Evolutionary conservation across 1,284 basidiomycete species (phyloP).

Genomic region (Sporisorium iseilematis-ciliati): DNA sequence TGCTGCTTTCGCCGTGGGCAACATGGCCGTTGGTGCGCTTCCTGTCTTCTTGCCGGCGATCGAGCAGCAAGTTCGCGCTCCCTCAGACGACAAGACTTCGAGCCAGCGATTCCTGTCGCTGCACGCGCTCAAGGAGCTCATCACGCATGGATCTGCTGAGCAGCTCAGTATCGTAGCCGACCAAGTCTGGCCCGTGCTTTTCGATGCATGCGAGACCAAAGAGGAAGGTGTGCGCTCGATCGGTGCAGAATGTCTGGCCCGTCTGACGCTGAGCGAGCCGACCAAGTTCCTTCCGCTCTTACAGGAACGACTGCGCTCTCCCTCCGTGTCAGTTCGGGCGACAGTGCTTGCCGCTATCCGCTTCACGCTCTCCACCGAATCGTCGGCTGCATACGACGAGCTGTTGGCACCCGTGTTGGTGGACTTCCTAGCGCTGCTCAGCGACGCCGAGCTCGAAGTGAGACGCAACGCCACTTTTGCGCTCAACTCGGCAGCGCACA

Average conservation of each 20-base stretch:
- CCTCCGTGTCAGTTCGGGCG: conserved; percentile 74
- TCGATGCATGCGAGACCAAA: conserved; percentile 67
- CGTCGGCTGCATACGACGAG: conserved; percentile 85
- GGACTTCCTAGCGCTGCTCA: conserved; percentile 89
- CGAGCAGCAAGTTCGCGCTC: conserved; percentile 79
- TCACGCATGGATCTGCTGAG: conserved; percentile 85
- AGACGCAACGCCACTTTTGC: conserved; percentile 74
- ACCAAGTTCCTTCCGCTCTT: conserved; percentile 79
- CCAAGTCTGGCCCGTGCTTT: conserved; percentile 83
- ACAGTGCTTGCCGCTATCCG: conserved; percentile 93
- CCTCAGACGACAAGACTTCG: conserved; percentile 68
- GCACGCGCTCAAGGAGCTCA: conserved; percentile 94
- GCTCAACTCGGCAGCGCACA: conserved; percentile 91
- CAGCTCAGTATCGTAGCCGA: conserved; percentile 88
- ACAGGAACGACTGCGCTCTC: conserved; percentile 77
- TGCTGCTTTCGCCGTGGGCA: conserved; percentile 74
- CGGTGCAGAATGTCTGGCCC: conserved; percentile 94
- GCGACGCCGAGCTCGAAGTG: conserved; percentile 77
- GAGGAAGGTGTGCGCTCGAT: conserved; percentile 94
- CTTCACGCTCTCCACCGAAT: conserved; percentile 89
- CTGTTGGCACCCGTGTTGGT: conserved; percentile 85
- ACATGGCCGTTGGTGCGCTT: conserved; percentile 91
- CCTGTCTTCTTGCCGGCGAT: conserved; percentile 86
- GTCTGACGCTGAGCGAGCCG: conserved; percentile 90
- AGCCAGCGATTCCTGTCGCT: conserved; percentile 75